Evolutionary conservation across 176 grass and related monocot species (phyloP).

Genomic region (Tuctoria greenei): DNA sequence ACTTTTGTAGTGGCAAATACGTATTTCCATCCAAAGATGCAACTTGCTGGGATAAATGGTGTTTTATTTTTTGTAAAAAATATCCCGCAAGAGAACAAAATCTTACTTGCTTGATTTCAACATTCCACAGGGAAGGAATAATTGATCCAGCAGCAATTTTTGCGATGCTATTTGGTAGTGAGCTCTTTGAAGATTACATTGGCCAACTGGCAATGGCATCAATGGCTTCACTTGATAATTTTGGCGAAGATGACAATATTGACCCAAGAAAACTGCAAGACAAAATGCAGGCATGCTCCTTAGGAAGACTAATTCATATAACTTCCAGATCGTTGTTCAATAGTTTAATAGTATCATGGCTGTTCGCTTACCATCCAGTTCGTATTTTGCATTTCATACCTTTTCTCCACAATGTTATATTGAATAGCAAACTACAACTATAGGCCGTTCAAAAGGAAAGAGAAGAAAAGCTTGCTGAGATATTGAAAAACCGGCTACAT

Average conservation of each 20-base stretch:
- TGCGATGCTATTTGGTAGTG: slow-evolving; percentile 96
- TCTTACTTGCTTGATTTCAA: slow-evolving; percentile 29
- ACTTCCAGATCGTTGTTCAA: slow-evolving; percentile 20
- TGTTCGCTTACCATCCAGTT: slow-evolving; percentile 10
- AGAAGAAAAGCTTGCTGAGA: slow-evolving; percentile 87
- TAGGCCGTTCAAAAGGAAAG: slow-evolving; percentile 92
- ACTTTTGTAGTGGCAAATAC: slow-evolving; percentile 7
- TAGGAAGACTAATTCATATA: slow-evolving; percentile 21
- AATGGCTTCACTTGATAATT: slow-evolving; percentile 91
- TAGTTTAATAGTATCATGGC: slow-evolving; percentile 9
- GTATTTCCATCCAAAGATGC: slow-evolving; percentile 8
- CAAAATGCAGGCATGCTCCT: slow-evolving; percentile 71
- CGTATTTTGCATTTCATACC: slow-evolving; percentile 38
- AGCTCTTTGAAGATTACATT: slow-evolving; percentile 97
- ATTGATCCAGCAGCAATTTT: slow-evolving; percentile 98
- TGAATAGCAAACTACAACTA: slow-evolving; percentile 28
- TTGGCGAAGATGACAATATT: slow-evolving; percentile 70
- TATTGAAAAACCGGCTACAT: slow-evolving; percentile 69
- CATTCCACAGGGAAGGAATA: slow-evolving; percentile 72
- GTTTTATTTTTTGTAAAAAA: neutral
- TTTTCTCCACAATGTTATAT: slow-evolving; percentile 7
- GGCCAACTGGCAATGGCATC: slow-evolving; percentile 95
- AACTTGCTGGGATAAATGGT: neutral
- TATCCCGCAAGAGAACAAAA: neutral
- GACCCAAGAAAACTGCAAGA: slow-evolving; percentile 79